These are phyloP conservation scores for Silene uniflora DNA, from an alignment of 148 eudicot species.

Conservation along the genomic window DNA sequence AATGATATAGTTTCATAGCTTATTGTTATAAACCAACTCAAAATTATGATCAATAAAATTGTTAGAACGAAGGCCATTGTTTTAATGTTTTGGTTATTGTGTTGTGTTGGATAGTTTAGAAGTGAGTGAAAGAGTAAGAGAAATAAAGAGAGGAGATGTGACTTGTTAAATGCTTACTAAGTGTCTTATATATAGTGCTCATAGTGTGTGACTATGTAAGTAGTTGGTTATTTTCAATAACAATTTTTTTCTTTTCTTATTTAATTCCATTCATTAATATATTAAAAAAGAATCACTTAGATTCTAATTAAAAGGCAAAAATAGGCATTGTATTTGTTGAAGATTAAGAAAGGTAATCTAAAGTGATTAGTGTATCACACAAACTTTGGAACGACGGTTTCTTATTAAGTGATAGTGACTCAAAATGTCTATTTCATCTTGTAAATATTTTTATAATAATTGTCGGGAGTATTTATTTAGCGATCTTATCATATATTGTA, in stretches of 20 bases:
- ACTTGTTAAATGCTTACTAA: not conserved
- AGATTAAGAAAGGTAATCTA: not conserved
- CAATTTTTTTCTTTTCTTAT: not conserved
- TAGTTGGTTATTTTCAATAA: not conserved
- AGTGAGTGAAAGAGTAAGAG: not conserved
- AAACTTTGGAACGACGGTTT: too few species aligned
- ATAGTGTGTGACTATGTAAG: not conserved
- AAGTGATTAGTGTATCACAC: too few species aligned
- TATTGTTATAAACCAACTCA: slow-evolving; percentile 36
- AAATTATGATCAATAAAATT: slow-evolving; percentile 23
- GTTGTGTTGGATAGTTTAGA: not conserved
- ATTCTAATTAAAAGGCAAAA: not conserved
- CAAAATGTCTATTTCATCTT: too few species aligned
- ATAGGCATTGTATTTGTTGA: not conserved
- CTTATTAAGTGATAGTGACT: too few species aligned
- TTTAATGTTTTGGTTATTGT: not conserved
- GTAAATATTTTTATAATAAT: too few species aligned
- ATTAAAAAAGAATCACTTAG: not conserved
- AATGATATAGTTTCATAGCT: slow-evolving; percentile 45
- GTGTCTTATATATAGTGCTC: slow-evolving; percentile 5
- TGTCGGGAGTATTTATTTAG: too few species aligned
- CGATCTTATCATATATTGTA: too few species aligned
- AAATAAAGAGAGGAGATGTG: slow-evolving; percentile 15
- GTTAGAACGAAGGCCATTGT: slow-evolving; percentile 20
- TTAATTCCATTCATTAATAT: not conserved